Base-by-base conservation (phyloP, 768 basidiomycete species). In the Coprinopsis marcescibilis region DNA sequence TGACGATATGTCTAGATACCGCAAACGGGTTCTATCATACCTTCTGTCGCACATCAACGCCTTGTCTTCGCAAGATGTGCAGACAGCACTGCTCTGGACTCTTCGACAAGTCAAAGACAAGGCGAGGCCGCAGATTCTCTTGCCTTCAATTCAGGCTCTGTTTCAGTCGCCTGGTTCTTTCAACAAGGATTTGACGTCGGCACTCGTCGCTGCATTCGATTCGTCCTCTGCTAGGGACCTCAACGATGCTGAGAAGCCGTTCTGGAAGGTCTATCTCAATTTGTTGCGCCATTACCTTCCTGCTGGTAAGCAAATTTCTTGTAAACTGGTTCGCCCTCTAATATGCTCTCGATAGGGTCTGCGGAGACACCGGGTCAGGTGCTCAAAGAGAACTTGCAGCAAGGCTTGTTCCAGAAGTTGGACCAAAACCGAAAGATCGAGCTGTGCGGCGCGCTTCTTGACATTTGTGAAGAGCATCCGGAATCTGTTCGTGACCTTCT, bases 41-140 rank as follows among this genome's bases (percentile, higher is more conserved):
- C 62, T 96, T 0, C 66, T 89, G 4, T 93, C 93, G 1, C 94
- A 97, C 60, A 70, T 85, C 52, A 72, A 75, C 38, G 75, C 78
- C 3, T 75, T 85, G 52, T 63, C 70, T 2, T 58, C 76, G 2
- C 62, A 75, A 2, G 48, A 56, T 1, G 71, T 76, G 14, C 78
- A 81, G 50, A 57, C 77, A 10, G 58, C 66, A 10, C 63, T 97
- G 0, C 69, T 97, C 14, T 64, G 59, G 48, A 60, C 66, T 4
- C 44, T 76, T 8, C 61, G 68, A 21, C 64, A 66, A 7, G 66
- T 86, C 30, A 67, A 75, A 3, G 78, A 80, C 55, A 60, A 55
- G 44, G 59, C 62, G 0, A 75, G 69, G 54, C 65, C 78, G 5
- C 70, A 75, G 33, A 73, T 81, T 43, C 62, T 92, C 4, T 59